Evolutionary conservation across 306 rosid genomes (phyloP).

Genomic region (Rosa multiflora): DNA sequence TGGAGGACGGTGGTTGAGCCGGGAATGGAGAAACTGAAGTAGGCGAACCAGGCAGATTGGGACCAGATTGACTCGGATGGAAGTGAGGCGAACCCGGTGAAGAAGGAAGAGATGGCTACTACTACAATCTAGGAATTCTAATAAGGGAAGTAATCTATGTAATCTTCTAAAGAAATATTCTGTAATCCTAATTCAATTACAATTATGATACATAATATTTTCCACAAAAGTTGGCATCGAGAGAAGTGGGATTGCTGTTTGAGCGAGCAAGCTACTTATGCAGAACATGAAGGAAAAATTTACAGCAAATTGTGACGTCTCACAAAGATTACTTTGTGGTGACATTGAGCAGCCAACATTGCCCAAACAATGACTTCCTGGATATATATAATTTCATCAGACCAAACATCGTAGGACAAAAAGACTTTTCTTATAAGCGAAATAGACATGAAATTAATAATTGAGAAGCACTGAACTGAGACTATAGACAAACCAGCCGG

Average conservation of each 20-base stretch:
- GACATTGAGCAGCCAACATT: background rate
- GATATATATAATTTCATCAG: background rate
- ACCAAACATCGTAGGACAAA: background rate
- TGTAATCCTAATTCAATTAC: no score
- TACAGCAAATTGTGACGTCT: background rate
- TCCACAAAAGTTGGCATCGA: background rate
- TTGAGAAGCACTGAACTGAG: slow-evolving; percentile 10
- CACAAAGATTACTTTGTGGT: background rate
- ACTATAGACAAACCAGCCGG: background rate
- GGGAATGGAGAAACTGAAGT: no score
- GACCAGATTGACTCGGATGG: no score
- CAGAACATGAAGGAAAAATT: background rate
- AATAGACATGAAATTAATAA: background rate
- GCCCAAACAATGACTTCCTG: background rate
- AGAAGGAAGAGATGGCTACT: no score
- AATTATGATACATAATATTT: no score
- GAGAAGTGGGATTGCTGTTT: background rate
- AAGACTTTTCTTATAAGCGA: background rate
- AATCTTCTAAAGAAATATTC: no score
- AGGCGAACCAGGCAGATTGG: no score
- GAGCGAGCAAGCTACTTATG: background rate
- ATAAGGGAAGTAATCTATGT: no score
- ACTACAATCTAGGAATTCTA: no score
- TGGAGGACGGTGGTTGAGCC: no score
- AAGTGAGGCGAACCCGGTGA: no score